Evolutionary conservation across 495 filamentous ascomycete genomes (phyloP), one percentile per base, ranked within the genome.

Genomic region (Penicillium simplicissimum): DNA sequence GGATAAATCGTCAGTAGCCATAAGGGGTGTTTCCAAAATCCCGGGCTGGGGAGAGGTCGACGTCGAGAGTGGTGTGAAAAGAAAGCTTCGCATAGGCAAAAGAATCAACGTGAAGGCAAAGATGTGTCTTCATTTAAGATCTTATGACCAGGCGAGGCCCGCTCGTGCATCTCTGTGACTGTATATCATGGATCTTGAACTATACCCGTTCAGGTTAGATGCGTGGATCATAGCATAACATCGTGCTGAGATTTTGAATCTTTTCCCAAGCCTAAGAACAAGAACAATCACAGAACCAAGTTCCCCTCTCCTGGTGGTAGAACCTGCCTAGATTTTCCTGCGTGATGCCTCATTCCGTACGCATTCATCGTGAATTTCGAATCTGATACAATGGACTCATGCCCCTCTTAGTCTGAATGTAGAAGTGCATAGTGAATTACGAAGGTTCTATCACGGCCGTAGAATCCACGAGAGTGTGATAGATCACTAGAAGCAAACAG

Each of bases 21-120:
- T 28, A 43, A 7, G 23, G 42, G 23, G 59, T 61, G 25, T 51
- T 23, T 11, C 59, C 59, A 17, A 61, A 61, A 23, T 61, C 59
- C 15, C 51, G 52, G 0, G 59, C 42, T n/a, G 52, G 52, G 4
- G 59, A 40, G 5, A 61, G 59, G 10, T 61, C 52, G 6, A 61
- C 43, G 11, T 61, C 38, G 3, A 61, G 52, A 3, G 52, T 61
- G 40, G 0, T 21, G 15, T 21, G n/a, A 21, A 43, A 8, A 1
- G 10, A 4, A 4, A 17, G 2, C 4, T 19, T 8, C 8, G 15
- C 8, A 21, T 10, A 8, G 9, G 7, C 17, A 21, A 17, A 17
- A 8, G 0, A 43, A 10, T 43, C 19, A 19, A 8, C 8, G 13
- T n/a, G 8, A 42, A 21, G 2, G 8, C n/a, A 43, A 15, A 11